These are phyloP conservation scores for Clavariopsis aquatica DNA, from an alignment of 495 filamentous ascomycete genomes.

Conservation along the genomic window DNA sequence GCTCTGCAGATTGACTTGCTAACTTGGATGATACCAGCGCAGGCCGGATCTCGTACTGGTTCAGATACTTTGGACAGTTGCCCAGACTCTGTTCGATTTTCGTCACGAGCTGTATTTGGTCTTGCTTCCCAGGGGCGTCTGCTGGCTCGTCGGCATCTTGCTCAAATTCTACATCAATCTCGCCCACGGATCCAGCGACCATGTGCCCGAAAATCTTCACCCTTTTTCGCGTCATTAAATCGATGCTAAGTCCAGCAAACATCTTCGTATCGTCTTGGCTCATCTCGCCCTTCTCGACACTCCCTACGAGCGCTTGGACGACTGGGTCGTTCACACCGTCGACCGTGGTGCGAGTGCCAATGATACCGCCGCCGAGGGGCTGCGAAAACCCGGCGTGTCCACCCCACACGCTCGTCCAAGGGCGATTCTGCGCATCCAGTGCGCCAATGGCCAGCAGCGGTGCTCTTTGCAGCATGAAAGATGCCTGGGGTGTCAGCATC, in stretches of 20 bases:
- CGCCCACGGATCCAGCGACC: constrained; percentile 56
- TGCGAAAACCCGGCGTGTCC: constrained; percentile 66
- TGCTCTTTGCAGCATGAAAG: constrained; percentile 55
- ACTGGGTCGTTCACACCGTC: constrained; percentile 67
- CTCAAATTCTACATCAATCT: constrained; percentile 36
- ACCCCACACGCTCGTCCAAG: constrained; percentile 76
- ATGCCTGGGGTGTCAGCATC: constrained; percentile 56
- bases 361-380: constrained; percentile 56
- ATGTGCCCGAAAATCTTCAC: constrained; percentile 69
- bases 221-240: constrained; percentile 64
- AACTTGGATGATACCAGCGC: constrained; percentile 55
- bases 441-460: constrained; percentile 72
- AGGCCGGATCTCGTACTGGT: constrained; percentile 64
- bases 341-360: constrained; percentile 62
- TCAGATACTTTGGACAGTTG: constrained; percentile 85
- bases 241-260: constrained; percentile 64
- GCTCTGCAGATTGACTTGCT: constrained; percentile 49
- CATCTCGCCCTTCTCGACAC: constrained; percentile 48
- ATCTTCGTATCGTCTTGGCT: constrained; percentile 45
- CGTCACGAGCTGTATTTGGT: constrained; percentile 65
- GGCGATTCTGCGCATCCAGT: constrained; percentile 61
- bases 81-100: constrained; percentile 66
- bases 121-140: constrained; percentile 40
- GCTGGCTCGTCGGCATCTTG: constrained; percentile 38
- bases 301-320: constrained; percentile 53